Evolutionary conservation across 306 rosid genomes (phyloP).

Genomic region (Prunus fruticosa): DNA sequence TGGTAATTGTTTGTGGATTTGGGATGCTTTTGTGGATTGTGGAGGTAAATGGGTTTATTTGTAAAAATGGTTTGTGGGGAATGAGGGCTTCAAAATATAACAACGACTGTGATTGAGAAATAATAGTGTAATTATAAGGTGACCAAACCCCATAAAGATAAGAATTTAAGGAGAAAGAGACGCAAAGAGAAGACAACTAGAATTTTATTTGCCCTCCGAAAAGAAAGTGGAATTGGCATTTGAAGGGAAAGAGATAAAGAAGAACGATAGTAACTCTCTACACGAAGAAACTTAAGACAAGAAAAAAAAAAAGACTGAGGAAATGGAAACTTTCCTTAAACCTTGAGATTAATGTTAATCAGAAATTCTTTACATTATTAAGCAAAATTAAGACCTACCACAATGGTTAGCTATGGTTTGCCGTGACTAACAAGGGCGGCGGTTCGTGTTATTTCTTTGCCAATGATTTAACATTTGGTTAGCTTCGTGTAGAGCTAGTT

Average conservation of each 20-base stretch:
- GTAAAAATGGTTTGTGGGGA: background rate
- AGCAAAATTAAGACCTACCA: too few species aligned
- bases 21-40: background rate
- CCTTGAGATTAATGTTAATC: too few species aligned
- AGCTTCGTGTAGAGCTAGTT: too few species aligned
- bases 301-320: too few species aligned
- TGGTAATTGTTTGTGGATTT: background rate
- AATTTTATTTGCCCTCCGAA: background rate
- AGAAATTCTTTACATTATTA: too few species aligned
- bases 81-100: background rate
- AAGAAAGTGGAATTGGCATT: background rate
- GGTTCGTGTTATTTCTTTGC: too few species aligned
- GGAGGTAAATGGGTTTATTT: background rate
- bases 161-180: background rate
- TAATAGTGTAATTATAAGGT: background rate
- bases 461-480: too few species aligned
- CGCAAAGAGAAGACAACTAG: background rate
- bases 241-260: background rate
- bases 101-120: background rate
- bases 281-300: too few species aligned
- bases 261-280: too few species aligned
- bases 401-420: too few species aligned
- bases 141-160: background rate
- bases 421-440: too few species aligned
- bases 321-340: too few species aligned